Percentiles rank a stretch among this genome's conserved stretches.
Conservation (phyloP, 1,139 yeast species). For the Debaryomycetaceae sp. region DNA sequence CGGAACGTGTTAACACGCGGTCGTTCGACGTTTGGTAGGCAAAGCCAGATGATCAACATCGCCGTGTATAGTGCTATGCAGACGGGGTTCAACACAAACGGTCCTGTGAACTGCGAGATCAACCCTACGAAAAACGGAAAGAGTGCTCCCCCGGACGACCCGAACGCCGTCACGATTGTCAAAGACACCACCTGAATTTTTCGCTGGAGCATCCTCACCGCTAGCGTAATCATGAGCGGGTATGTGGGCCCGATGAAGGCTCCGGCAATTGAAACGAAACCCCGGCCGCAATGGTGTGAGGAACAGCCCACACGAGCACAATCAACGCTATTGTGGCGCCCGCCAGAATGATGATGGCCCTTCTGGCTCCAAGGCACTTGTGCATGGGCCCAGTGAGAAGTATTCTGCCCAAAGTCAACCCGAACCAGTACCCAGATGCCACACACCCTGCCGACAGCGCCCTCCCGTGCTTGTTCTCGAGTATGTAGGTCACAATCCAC, state of each 20-base stretch:
- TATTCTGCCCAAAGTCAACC: slow-evolving; percentile 59
- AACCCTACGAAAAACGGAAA: slow-evolving; percentile 56
- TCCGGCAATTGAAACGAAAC: slow-evolving; percentile 47
- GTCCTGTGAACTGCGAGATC: slow-evolving; percentile 46
- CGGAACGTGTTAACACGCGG: slow-evolving; percentile 13
- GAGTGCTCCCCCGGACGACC: slow-evolving; percentile 58
- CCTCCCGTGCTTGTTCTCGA: slow-evolving; percentile 50
- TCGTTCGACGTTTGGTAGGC: slow-evolving; percentile 37
- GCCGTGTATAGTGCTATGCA: slow-evolving; percentile 35
- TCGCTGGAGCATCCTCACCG: slow-evolving; percentile 46
- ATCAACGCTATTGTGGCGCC: slow-evolving; percentile 32
- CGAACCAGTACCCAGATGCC: slow-evolving; percentile 71
- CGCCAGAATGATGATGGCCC: slow-evolving; percentile 37
- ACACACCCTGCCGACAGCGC: slow-evolving; percentile 52
- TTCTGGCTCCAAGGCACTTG: slow-evolving; percentile 43
- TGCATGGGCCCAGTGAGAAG: slow-evolving; percentile 40
- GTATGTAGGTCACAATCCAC: slow-evolving; percentile 64
- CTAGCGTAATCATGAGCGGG: slow-evolving; percentile 48
- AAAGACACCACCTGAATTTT: slow-evolving; percentile 51
- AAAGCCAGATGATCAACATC: slow-evolving; percentile 41
- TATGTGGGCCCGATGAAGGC: slow-evolving; percentile 51
- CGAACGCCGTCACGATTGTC: slow-evolving; percentile 56
- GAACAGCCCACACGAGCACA: slow-evolving; percentile 44
- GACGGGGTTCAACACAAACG: slow-evolving; percentile 54
- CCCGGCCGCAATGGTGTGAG: slow-evolving; percentile 37